Base-by-base conservation (phyloP, 768 basidiomycete genomes). In the Trametopsis cervina region DNA sequence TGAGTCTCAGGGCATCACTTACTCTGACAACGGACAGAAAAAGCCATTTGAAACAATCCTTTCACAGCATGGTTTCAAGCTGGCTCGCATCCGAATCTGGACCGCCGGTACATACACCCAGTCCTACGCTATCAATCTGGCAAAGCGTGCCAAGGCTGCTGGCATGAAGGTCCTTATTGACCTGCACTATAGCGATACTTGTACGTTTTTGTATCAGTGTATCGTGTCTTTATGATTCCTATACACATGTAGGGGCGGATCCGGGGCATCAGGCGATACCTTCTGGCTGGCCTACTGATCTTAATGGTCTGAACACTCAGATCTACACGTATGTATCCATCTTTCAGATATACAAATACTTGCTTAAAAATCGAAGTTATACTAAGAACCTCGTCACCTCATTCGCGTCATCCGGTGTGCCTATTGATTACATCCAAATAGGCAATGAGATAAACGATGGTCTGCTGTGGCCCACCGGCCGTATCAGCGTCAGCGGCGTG, bases 361-460 rank as follows among this genome's bases (percentile, higher is more conserved):
- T n/a, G 17, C 38, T 41, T 44, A 43, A 7, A 21, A 18, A n/a
- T 38, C n/a, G 37, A 22, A 80, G 77, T 4, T 81, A 81, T 57
- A 80, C 79, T 0, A 57, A 69, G 37, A 66, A 66, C 42, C 59
- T 81, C 21, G 78, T 83, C 23, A 62, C 69, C n/a, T 58, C 71
- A 1, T 81, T 81, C 61, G 55, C 63, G 0, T 66, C 65, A 12
- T 76, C 80, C 56, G 80, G 80, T 23, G 78, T 75, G 0, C 72
- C 78, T 1, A 71, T 75, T 49, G 66, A 71, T 38, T 53, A 25
- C 46, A 43, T 48, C 18, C 57, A 78, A 73, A 72, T 81, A 47
- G 80, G 80, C 9, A 82, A 83, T 53, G 80, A 83, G 60, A 82
- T 83, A 56, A 81, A 80, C 63, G 69, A 76, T 51, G 80, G 81